Percentiles rank a stretch among this genome's conserved stretches.
phyloP scores from a whole-genome alignment of 371 early-diverging fungal species.

The Mucor velutinosus region DNA sequence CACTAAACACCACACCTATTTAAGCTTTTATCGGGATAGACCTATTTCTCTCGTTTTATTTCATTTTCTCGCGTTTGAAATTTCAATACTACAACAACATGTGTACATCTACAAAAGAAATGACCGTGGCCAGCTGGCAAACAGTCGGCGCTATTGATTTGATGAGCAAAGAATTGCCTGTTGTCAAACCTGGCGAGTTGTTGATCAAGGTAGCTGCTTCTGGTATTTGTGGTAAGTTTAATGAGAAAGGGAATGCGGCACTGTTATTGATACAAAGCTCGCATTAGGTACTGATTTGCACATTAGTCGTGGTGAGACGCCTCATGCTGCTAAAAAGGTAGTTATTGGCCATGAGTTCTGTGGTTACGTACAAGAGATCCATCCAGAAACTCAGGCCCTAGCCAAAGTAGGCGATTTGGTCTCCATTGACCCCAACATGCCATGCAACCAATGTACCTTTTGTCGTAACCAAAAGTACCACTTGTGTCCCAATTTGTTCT shows the following conservation, averaged over 20 bases:
- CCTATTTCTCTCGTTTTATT: not conserved
- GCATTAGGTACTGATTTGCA: slow-evolving; percentile 56
- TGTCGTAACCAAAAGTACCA: slow-evolving; percentile 58
- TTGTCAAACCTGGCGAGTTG: slow-evolving; percentile 46
- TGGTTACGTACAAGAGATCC: slow-evolving; percentile 53
- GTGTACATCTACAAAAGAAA: slow-evolving; percentile 22
- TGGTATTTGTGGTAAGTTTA: slow-evolving; percentile 54
- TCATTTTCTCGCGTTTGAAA: not conserved
- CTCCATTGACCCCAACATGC: slow-evolving; percentile 57
- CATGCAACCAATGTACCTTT: slow-evolving; percentile 54
- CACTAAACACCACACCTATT: not conserved
- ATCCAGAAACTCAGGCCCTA: slow-evolving; percentile 30
- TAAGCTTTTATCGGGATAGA: not conserved
- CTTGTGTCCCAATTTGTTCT: slow-evolving; percentile 45
- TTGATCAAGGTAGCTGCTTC: slow-evolving; percentile 58
- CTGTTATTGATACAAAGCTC: not conserved
- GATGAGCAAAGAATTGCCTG: slow-evolving; percentile 40
- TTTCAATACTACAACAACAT: not conserved
- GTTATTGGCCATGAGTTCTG: slow-evolving; percentile 62
- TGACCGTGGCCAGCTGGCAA: slow-evolving; percentile 59
- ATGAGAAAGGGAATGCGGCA: not conserved
- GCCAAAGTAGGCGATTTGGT: slow-evolving; percentile 48
- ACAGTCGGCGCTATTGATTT: slow-evolving; percentile 46
- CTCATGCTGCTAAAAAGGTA: slow-evolving; percentile 53
- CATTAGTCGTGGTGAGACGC: slow-evolving; percentile 60